These are phyloP conservation scores for Suhomyces atakaporum DNA, from an alignment of 1,139 yeast species.

Conservation along the genomic window DNA sequence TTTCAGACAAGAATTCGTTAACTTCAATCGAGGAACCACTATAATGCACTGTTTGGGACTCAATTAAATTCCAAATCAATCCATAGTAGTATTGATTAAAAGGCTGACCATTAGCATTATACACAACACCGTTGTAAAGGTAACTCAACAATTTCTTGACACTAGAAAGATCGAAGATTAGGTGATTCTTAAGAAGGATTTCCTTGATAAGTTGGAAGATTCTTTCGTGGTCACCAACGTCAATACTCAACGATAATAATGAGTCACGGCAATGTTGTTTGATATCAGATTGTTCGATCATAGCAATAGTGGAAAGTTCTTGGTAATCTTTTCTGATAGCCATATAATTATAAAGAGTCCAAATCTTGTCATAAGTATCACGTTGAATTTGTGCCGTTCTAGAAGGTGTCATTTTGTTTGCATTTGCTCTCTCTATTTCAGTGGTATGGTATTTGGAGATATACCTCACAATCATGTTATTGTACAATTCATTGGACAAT, in stretches of 20 bases:
- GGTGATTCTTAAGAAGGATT: conserved; percentile 35
- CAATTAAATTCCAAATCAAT: conserved; percentile 37
- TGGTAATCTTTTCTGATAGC: conserved; percentile 45
- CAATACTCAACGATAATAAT: conserved; percentile 35
- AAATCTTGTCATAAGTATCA: conserved; percentile 23
- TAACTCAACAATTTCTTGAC: conserved; percentile 37
- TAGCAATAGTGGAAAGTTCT: conserved; percentile 6
- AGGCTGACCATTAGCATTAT: conserved; percentile 22
- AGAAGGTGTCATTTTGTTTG: conserved; percentile 1
- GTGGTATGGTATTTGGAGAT: conserved; percentile 23
- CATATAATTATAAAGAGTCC: conserved; percentile 39
- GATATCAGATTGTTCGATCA: conserved; percentile 4
- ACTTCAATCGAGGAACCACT: conserved; percentile 20
- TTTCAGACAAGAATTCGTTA: conserved; percentile 38
- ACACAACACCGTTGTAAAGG: conserved; percentile 33
- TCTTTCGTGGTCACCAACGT: conserved; percentile 38
- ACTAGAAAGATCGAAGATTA: conserved; percentile 31
- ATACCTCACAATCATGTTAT: conserved; percentile 33
- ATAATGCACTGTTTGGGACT: conserved; percentile 36
- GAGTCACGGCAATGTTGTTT: conserved; percentile 30
- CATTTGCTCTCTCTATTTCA: conserved; percentile 12
- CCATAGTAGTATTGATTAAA: conserved; percentile 36
- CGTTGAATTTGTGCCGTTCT: conserved; percentile 1
- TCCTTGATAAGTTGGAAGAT: conserved; percentile 44
- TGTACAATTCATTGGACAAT: conserved; percentile 32